A percentile compares a stretch with the other conserved stretches of the same genome.
Conservation (phyloP, 139 green algal genomes). For the Chlamydomonas sphaeroides region DNA sequence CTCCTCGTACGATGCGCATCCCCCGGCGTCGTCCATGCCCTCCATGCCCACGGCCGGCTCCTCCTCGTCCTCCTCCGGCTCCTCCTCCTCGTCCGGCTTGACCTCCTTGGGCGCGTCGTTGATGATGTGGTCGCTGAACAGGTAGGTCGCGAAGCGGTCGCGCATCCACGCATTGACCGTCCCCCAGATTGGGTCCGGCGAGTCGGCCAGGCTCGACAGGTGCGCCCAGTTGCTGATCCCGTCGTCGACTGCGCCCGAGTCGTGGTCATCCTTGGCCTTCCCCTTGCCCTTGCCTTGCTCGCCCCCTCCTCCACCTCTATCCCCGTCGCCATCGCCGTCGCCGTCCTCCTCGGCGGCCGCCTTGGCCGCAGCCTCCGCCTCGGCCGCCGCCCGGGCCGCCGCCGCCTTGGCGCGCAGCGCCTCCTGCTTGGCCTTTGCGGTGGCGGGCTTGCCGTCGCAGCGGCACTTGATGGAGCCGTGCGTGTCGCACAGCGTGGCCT, state of each 20-base stretch:
- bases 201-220: constrained; percentile 46
- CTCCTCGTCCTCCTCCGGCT: constrained; percentile 13
- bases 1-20: no score
- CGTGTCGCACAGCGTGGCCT: constrained; percentile 59
- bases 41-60: neutral
- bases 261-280: neutral
- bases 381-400: constrained; percentile 9
- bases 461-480: constrained; percentile 72
- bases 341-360: neutral
- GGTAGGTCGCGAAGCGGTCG: constrained; percentile 63
- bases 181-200: constrained; percentile 60
- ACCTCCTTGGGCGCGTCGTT: neutral
- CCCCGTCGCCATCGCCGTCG: neutral
- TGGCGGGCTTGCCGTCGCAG: constrained; percentile 47
- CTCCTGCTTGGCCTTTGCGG: neutral
- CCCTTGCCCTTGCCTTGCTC: neutral
- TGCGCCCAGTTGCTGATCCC: constrained; percentile 59
- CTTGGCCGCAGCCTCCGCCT: neutral
- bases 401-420: neutral
- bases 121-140: constrained; percentile 68
- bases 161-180: constrained; percentile 42
- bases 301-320: neutral
- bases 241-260: constrained; percentile 34
- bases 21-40: no score
- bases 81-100: constrained; percentile 23